Evolutionary conservation across 225 moss, liverwort and hornwort genomes (phyloP).

Genomic region (Climacium dendroides): DNA sequence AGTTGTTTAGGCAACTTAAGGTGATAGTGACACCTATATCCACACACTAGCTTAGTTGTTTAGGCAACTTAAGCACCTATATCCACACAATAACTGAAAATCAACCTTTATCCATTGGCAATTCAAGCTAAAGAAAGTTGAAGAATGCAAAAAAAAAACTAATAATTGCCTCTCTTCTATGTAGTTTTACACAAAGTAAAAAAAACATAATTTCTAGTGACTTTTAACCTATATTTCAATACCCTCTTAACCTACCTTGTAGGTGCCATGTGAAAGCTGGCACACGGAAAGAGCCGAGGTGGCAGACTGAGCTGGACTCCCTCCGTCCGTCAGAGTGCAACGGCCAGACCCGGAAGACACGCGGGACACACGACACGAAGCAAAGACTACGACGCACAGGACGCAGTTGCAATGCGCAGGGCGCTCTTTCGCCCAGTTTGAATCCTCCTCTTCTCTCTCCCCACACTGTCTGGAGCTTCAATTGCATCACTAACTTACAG

Average conservation of each 20-base stretch:
- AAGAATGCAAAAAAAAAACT: rapidly evolving
- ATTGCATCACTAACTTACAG: not conserved
- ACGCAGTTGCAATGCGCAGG: not conserved
- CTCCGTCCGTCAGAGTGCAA: not conserved
- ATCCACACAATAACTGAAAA: not conserved
- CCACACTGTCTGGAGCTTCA: not conserved
- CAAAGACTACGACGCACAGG: not conserved
- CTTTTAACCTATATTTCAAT: not conserved
- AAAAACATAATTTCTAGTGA: not conserved
- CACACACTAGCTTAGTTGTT: not conserved
- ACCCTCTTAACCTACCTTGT: not conserved
- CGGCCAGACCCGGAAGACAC: conserved; percentile 23
- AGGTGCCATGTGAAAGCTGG: not conserved
- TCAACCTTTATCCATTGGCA: rapidly evolving
- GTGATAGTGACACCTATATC: too few species aligned
- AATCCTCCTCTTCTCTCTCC: not conserved
- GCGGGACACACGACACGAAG: not conserved
- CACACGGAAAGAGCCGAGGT: not conserved
- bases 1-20: rapidly evolving
- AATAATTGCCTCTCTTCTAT: not conserved
- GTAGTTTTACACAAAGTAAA: not conserved
- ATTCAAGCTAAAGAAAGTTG: rapidly evolving
- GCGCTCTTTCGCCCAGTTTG: not conserved
- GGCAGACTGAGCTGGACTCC: not conserved
- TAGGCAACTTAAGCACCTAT: rapidly evolving